Evolutionary conservation across 257 asterid genomes (phyloP).

Genomic region (Anisodus tanguticus): DNA sequence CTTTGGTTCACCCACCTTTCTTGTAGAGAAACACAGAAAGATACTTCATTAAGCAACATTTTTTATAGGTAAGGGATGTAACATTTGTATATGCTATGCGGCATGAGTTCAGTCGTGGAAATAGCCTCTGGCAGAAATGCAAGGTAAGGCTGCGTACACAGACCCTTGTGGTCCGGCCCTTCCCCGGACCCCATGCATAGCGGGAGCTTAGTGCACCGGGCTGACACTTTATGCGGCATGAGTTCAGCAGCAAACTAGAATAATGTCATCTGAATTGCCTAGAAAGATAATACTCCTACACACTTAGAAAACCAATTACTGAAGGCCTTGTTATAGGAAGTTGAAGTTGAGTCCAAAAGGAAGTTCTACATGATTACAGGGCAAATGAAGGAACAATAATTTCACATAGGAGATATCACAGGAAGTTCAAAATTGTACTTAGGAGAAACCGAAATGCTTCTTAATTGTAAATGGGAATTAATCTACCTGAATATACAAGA

Average conservation of each 20-base stretch:
- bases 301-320: background rate
- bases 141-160: no score
- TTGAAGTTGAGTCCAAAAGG: background rate
- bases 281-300: background rate
- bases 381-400: background rate
- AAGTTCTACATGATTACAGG: background rate
- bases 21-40: background rate
- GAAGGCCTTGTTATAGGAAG: background rate
- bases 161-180: no score
- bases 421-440: background rate
- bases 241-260: background rate
- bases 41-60: slow-evolving; percentile 14
- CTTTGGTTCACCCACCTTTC: slow-evolving; percentile 66
- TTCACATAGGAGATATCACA: background rate
- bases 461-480: background rate
- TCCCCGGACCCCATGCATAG: no score
- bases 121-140: no score
- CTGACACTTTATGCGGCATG: no score
- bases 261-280: background rate
- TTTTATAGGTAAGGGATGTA: background rate
- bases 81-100: background rate
- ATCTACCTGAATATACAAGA: slow-evolving; percentile 62
- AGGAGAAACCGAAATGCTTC: background rate
- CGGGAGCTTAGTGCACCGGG: no score
- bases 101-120: no score